A percentile compares a stretch with the other conserved stretches of the same genome.
Conservation (phyloP, 345 rosid species). For the Kernera saxatilis region DNA sequence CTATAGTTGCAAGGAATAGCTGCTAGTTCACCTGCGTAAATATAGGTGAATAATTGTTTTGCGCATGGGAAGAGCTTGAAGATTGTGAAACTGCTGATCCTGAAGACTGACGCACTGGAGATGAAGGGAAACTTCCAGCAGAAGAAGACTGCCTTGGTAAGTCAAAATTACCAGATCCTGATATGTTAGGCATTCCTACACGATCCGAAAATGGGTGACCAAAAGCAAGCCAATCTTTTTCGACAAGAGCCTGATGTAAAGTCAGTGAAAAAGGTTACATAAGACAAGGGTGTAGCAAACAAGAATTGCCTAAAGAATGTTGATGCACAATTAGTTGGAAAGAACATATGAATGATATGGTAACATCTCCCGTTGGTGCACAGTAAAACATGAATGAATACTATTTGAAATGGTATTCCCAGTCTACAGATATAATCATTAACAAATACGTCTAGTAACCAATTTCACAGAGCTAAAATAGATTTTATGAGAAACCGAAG, state of each 20-base stretch:
- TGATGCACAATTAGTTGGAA: slow-evolving; percentile 8
- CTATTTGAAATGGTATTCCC: background rate
- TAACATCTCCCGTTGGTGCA: background rate
- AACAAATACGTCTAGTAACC: background rate
- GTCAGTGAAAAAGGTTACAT: slow-evolving; percentile 2
- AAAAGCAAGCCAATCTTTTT: slow-evolving; percentile 99
- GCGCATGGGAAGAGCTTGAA: slow-evolving; percentile 79
- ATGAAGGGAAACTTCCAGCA: slow-evolving; percentile 62
- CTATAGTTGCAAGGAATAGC: background rate
- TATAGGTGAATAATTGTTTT: slow-evolving; percentile 88
- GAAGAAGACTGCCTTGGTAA: slow-evolving; percentile 67
- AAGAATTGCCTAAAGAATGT: background rate
- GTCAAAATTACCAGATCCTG: slow-evolving; percentile 60
- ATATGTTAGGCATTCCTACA: slow-evolving; percentile 75
- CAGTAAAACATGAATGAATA: background rate
- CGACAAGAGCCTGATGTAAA: slow-evolving; percentile 69
- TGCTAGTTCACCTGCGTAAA: slow-evolving; percentile 69
- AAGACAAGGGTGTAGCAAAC: slow-evolving; percentile 15
- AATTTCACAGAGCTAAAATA: background rate
- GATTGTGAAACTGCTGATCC: slow-evolving; percentile 56
- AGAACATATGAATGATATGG: background rate
- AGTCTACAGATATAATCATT: background rate
- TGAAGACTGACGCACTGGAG: slow-evolving; percentile 69
- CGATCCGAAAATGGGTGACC: slow-evolving; percentile 99
- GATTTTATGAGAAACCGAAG: slow-evolving; percentile 3